These are phyloP conservation scores for Alternaria postmessia DNA, from an alignment of 2,329 filamentous ascomycete genomes.

Conservation along the genomic window DNA sequence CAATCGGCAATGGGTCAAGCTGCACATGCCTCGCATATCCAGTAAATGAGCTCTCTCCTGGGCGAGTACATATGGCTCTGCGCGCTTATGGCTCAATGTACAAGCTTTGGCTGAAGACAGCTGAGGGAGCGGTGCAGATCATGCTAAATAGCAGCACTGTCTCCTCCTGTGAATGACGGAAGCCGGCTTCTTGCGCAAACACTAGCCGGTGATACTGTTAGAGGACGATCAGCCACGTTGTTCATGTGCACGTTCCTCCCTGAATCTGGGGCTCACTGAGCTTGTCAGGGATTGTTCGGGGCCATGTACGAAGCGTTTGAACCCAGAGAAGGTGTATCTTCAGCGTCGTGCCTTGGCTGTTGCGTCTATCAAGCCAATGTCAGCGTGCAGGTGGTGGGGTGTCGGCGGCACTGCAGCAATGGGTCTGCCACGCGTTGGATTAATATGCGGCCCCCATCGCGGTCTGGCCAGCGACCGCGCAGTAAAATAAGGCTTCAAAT, in stretches of 20 bases:
- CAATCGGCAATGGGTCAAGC: slow-evolving; percentile 6
- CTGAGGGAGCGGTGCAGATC: neutral
- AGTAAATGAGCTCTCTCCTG: slow-evolving; percentile 1
- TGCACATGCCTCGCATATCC: slow-evolving; percentile 3
- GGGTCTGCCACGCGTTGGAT: slow-evolving; percentile 26
- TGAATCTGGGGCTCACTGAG: slow-evolving; percentile 3
- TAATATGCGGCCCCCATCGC: slow-evolving; percentile 12
- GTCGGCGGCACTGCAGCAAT: slow-evolving; percentile 20
- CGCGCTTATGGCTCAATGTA: neutral
- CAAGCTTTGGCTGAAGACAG: neutral
- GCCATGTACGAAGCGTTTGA: neutral
- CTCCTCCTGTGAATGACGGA: neutral
- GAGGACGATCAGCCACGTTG: slow-evolving; percentile 16
- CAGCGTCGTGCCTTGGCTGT: neutral
- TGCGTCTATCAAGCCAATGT: slow-evolving; percentile 10
- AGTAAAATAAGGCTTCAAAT: slow-evolving; percentile 21
- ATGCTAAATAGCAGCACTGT: neutral
- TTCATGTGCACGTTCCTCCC: slow-evolving; percentile 11
- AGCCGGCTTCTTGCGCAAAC: slow-evolving; percentile 1
- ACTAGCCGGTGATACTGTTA: neutral
- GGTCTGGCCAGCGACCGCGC: slow-evolving; percentile 29
- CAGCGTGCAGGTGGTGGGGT: neutral
- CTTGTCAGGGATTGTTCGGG: slow-evolving; percentile 9
- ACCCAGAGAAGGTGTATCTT: neutral
- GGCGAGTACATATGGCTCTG: slow-evolving; percentile 1